Base-by-base conservation (phyloP, 176 grass and related monocot species). In the Alopecurus myosuroides region DNA sequence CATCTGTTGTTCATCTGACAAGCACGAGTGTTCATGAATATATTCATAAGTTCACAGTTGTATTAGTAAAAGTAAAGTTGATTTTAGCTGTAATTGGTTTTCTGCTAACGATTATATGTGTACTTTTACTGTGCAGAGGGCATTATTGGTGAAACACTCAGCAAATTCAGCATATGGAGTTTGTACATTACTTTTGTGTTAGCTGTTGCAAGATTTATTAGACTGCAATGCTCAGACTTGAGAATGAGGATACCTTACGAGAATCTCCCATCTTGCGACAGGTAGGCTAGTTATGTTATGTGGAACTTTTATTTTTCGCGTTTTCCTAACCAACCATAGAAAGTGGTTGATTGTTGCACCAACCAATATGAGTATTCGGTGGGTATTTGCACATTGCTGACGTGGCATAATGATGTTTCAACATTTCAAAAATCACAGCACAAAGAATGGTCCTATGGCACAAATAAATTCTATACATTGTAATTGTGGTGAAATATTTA, bases 151-250 rank as follows among this genome's bases (percentile, higher is more conserved):
- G 96, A 95, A 83, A 95, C 93, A 55, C 82, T 98, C 8, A 98
- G 96, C 91, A 98, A 98, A 84, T 98, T 98, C 77, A 98, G 96
- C 96, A 98, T 98, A 66, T 98, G 96, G 96, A 98, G 96, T 86
- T 86, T 98, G 77, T 98, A 98, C 74, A 93, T 95, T 80, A 98
- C 96, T 57, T 98, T 98, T 92, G 96, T 98, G 28, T 86, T 98
- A 88, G 96, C 96, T 70, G 96, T 98, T 88, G 96, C 93, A 28
- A 90, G 96, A 88, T 98, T 98, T 92, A 98, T 98, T 66, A 95
- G 96, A 91, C 91, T 98, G 39, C 96, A 98, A 78, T 98, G 96
- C 82, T 95, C 96, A 81, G 96, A 98, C 66, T 88, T 98, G 89
- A 93, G 93, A 88, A 98, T 98, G 96, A 91, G 96, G 84, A 98